phyloP scores from a whole-genome alignment of 805 yeast genomes.

The Ogataea ramenticola region DNA sequence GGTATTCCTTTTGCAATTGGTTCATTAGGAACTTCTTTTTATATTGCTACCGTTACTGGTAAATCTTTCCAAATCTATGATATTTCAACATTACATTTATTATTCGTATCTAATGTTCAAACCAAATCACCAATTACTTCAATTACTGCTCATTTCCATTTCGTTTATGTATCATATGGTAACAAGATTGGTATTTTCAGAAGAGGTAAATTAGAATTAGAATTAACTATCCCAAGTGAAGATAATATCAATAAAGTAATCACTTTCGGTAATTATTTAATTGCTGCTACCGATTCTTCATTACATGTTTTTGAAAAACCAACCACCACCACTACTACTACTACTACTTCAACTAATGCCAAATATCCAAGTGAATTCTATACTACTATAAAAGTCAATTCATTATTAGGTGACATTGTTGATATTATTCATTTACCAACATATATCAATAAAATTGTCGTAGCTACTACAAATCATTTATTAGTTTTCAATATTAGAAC shows the following conservation, averaged over 20 bases:
- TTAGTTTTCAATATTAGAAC: conserved; percentile 69
- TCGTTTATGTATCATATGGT: conserved; percentile 72
- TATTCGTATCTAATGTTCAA: conserved; percentile 80
- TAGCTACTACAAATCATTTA: conserved; percentile 64
- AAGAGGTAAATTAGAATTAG: conserved; percentile 63
- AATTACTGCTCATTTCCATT: conserved; percentile 74
- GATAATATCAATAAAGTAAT: conserved; percentile 40
- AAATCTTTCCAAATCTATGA: conserved; percentile 88
- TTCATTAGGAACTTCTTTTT: conserved; percentile 79
- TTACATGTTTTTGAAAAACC: conserved; percentile 25
- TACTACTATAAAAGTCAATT: conserved; percentile 50
- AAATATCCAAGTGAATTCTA: conserved; percentile 58
- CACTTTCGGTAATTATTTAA: conserved; percentile 72
- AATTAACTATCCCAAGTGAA: conserved; percentile 21
- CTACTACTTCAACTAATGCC: conserved; percentile 8
- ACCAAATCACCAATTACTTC: conserved; percentile 65
- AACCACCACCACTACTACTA: no score
- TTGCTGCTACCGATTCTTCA: conserved; percentile 40
- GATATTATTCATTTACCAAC: conserved; percentile 81
- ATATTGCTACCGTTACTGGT: conserved; percentile 87
- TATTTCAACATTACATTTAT: conserved; percentile 73
- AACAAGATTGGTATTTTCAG: conserved; percentile 68
- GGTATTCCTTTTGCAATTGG: conserved; percentile 83
- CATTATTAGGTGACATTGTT: conserved; percentile 57
- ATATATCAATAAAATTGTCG: conserved; percentile 78